These are phyloP conservation scores for Trifolium pratense DNA, from an alignment of 306 rosid genomes.

Conservation along the genomic window DNA sequence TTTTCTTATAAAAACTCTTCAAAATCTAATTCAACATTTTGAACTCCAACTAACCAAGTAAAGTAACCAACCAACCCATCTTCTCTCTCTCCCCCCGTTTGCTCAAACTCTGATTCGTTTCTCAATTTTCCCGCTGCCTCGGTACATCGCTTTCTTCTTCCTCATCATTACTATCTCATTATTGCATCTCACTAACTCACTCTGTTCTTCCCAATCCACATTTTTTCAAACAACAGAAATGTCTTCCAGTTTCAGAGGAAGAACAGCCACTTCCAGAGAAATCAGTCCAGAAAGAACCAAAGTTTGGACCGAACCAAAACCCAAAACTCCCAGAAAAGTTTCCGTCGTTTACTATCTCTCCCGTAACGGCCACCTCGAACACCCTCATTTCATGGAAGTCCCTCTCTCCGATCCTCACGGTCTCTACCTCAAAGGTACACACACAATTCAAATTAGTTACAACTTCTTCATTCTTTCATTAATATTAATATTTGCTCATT, in stretches of 20 bases:
- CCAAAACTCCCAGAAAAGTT: conserved; percentile 54
- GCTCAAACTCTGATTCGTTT: conserved; percentile 12
- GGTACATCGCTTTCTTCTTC: conserved; percentile 38
- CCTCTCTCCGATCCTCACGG: conserved; percentile 87
- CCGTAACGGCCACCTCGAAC: conserved; percentile 89
- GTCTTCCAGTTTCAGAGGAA: conserved; percentile 65
- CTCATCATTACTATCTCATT: background rate
- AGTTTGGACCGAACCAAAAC: conserved; percentile 81
- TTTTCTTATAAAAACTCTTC: conserved; percentile 17
- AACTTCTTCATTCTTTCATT: no score
- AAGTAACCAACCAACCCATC: background rate
- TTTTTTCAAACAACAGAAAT: conserved; percentile 43
- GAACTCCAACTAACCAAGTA: background rate
- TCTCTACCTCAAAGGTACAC: conserved; percentile 68
- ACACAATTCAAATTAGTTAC: no score
- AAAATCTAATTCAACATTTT: conserved; percentile 5
- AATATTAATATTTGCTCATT: no score
- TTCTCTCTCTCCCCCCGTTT: background rate
- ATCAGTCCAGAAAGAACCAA: conserved; percentile 77
- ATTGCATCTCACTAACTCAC: background rate
- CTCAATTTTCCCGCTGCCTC: conserved; percentile 39
- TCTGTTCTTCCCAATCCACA: conserved; percentile 18
- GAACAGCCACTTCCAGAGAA: conserved; percentile 45
- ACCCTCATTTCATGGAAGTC: conserved; percentile 98
- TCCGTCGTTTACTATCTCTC: conserved; percentile 91